Conservation (phyloP, 768 basidiomycete species). For the button mushroom (Agaricus bisporus) region DNA sequence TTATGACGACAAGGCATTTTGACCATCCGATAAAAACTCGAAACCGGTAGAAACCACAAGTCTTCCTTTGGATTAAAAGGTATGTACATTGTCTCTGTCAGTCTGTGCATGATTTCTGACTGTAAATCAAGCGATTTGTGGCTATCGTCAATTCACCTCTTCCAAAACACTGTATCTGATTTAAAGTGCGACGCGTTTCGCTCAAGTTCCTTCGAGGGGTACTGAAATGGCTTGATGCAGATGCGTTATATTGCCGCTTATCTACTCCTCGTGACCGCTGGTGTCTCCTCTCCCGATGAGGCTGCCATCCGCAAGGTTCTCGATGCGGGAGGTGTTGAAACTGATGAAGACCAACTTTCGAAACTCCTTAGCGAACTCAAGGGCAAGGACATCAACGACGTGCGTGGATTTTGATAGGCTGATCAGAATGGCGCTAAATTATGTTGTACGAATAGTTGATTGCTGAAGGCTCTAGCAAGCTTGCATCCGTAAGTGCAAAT, state of each 20-base stretch:
- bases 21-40: slow-evolving; percentile 22
- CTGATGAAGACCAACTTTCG: slow-evolving; percentile 73
- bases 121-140: slow-evolving; percentile 75
- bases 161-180: slow-evolving; percentile 21
- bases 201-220: neutral
- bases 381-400: slow-evolving; percentile 84
- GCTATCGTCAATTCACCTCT: slow-evolving; percentile 55
- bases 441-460: slow-evolving; percentile 54
- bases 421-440: neutral
- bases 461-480: slow-evolving; percentile 86
- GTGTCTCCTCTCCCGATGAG: slow-evolving; percentile 83
- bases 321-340: slow-evolving; percentile 78
- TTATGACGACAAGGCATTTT: slow-evolving; percentile 9
- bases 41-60: slow-evolving; percentile 81
- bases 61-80: slow-evolving; percentile 92
- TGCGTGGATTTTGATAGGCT: slow-evolving; percentile 26
- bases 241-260: slow-evolving; percentile 96
- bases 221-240: slow-evolving; percentile 25
- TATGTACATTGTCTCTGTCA: slow-evolving; percentile 20
- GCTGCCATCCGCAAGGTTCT: slow-evolving; percentile 87
- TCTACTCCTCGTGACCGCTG: slow-evolving; percentile 93
- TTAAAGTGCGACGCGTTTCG: slow-evolving; percentile 38
- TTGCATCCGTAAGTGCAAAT: slow-evolving; percentile 70
- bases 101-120: neutral
- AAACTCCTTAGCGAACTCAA: slow-evolving; percentile 85